Evolutionary conservation across 768 basidiomycete species (phyloP).

Genomic region (Podaxis sp.): DNA sequence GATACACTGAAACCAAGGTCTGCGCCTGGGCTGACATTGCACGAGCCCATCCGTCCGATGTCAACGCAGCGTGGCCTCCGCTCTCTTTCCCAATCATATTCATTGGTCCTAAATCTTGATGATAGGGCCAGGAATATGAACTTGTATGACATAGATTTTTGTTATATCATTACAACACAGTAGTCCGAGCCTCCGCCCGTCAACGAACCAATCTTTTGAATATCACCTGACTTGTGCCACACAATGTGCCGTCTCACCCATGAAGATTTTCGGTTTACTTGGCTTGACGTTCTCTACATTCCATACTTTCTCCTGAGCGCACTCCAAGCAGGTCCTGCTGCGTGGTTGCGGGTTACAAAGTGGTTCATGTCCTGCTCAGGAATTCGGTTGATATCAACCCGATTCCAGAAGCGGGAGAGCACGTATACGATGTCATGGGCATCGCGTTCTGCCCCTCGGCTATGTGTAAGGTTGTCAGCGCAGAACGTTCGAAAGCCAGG

Average conservation of each 20-base stretch:
- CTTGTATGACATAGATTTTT: conserved; percentile 4
- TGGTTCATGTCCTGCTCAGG: conserved; percentile 82
- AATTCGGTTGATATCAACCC: conserved; percentile 81
- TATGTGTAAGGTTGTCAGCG: conserved; percentile 24
- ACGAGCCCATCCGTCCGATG: neutral
- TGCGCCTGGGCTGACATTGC: neutral
- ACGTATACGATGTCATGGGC: conserved; percentile 74
- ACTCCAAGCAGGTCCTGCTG: conserved; percentile 69
- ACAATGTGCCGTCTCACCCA: neutral
- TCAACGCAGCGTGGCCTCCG: neutral
- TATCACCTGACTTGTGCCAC: conserved; percentile 7
- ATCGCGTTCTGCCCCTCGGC: conserved; percentile 67
- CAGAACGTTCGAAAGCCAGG: conserved; percentile 12
- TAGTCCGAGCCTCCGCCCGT: neutral
- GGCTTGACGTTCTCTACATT: conserved; percentile 29
- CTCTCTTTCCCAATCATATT: neutral
- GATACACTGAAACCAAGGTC: neutral
- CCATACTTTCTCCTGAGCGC: conserved; percentile 75
- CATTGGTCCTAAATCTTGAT: neutral
- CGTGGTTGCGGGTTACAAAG: conserved; percentile 56
- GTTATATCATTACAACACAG: conserved; percentile 9
- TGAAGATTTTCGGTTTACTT: neutral
- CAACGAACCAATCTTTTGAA: neutral
- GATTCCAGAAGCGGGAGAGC: conserved; percentile 73
- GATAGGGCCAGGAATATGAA: conserved; percentile 2